Evolutionary conservation across 106 monocot species (phyloP).

Genomic region (Dendrobium chrysotoxum): DNA sequence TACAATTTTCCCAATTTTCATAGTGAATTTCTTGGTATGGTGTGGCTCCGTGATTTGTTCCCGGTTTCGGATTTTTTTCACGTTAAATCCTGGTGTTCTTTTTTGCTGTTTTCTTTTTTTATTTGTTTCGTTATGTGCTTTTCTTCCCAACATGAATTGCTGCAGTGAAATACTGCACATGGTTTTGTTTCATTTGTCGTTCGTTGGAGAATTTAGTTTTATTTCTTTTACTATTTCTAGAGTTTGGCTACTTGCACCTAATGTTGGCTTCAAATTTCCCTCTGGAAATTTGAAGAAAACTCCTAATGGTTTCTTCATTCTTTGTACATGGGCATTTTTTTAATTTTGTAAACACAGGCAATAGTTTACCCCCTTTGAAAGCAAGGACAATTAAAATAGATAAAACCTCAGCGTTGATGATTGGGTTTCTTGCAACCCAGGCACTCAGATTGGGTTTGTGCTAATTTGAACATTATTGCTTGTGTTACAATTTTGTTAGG

Average conservation of each 20-base stretch:
- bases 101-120: too few species aligned
- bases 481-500: background rate
- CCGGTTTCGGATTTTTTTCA: too few species aligned
- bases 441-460: background rate
- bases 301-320: background rate
- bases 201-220: background rate
- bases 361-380: background rate
- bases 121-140: too few species aligned
- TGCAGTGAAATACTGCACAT: background rate
- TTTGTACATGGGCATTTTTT: background rate
- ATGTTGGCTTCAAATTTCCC: background rate
- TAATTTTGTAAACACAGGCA: background rate
- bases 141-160: too few species aligned
- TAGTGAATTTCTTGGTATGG: too few species aligned
- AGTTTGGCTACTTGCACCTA: background rate
- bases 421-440: background rate
- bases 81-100: too few species aligned
- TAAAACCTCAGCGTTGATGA: background rate
- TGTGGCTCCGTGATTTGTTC: too few species aligned
- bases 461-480: background rate
- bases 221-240: background rate
- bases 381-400: background rate
- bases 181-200: background rate
- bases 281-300: background rate
- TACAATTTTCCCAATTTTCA: too few species aligned